Evolutionary conservation across 805 yeast genomes (phyloP), one percentile per base, ranked within the genome.

Genomic region (Kregervanrija fluxuum): DNA sequence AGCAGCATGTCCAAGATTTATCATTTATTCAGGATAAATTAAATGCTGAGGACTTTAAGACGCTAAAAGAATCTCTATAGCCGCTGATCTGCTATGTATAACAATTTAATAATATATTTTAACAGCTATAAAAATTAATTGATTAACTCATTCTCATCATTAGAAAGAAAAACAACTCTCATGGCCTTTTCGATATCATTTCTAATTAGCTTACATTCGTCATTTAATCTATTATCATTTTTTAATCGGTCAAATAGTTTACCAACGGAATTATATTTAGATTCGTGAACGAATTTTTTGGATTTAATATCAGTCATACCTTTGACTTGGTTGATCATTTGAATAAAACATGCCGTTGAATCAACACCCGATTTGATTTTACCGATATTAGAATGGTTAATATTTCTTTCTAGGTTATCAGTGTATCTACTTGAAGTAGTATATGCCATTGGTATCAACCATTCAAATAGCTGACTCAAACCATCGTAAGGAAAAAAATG

Each of bases 361-460:
- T 71, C 74, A 11, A 66, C 61, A 0, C 85, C 85, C 5, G 85
- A 77, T 54, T 68, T 73, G 10, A 80, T 70, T 1, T 60, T 64
- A 4, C 81, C 80, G 8, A 83, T 60, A 50, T 76, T 78, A 1
- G 82, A 71, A 44, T 78, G 68, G 34, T 73, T 74, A 46, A 69
- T 67, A 55, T 78, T 74, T 49, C 87, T 61, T 48, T 77, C 73
- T 33, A 62, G 61, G 16, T 75, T 75, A 54, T 82, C 88, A 59
- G 77, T 76, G 30, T 78, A 54, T 11, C 76, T 65, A 12, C 64
- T 57, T 0, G 79, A 69, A 6, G 82, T 68, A 0, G 87, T 69
- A 51, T 79, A 74, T 0, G 85, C 66, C 49, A 81, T 70, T 12
- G 81, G 73, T 38, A 68, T 72, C 12, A 82, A 54, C 79, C 86